Evolutionary conservation across 805 yeast species (phyloP).

Genomic region (Peterozyma toletana): DNA sequence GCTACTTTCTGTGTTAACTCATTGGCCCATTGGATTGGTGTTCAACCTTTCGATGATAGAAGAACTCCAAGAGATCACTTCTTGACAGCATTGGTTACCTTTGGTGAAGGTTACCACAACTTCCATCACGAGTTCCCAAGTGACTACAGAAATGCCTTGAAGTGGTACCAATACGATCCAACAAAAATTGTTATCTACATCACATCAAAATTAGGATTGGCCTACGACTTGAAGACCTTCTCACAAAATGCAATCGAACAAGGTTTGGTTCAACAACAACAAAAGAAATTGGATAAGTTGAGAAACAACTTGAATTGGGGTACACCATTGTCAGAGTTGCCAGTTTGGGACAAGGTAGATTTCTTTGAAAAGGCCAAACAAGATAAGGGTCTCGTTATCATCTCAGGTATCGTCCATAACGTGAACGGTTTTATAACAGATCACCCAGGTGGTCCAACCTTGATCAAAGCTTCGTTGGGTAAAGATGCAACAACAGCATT

Average conservation of each 20-base stretch:
- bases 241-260: conserved; percentile 78
- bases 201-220: conserved; percentile 58
- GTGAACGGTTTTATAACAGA: conserved; percentile 60
- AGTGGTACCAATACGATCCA: conserved; percentile 86
- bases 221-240: conserved; percentile 68
- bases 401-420: conserved; percentile 76
- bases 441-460: conserved; percentile 82
- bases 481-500: conserved; percentile 81
- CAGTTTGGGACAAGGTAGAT: conserved; percentile 66
- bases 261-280: conserved; percentile 76
- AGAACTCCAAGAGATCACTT: conserved; percentile 84
- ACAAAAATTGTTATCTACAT: conserved; percentile 58
- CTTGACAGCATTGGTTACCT: conserved; percentile 73
- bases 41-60: conserved; percentile 80
- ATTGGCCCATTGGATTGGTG: conserved; percentile 81
- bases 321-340: conserved; percentile 54
- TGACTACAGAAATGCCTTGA: conserved; percentile 81
- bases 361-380: conserved; percentile 44
- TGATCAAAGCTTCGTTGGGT: conserved; percentile 64
- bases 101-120: conserved; percentile 87
- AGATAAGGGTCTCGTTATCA: conserved; percentile 54
- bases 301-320: conserved; percentile 71
- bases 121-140: conserved; percentile 90
- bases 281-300: conserved; percentile 65
- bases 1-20: conserved; percentile 85